Base-by-base conservation (phyloP, 2,329 filamentous ascomycete species). In the Xylariaceae sp. region DNA sequence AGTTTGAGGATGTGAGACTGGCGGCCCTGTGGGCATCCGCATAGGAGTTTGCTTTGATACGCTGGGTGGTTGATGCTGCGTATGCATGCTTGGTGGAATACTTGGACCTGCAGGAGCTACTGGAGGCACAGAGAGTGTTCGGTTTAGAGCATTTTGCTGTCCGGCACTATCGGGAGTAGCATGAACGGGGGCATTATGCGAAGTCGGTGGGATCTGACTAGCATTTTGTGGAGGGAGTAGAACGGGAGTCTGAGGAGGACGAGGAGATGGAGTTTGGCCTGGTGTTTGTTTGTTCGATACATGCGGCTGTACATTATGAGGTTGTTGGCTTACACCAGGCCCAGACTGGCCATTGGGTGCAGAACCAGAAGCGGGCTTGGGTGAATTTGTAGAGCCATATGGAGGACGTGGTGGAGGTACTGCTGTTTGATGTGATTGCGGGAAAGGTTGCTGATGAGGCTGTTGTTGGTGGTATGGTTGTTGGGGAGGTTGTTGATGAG, bases 71-170 rank as follows among this genome's bases (percentile, higher is more conserved):
- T 54, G 61, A 51, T 57, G 57, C 12, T 57, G 61, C 18, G 52
- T 12, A 44, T 57, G 59, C 33, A 53, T 38, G 19, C 48, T 50
- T 17, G 55, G 44, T 11, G 55, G 53, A 33, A 52, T n/a, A 41
- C 41, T 58, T 27, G 60, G 63, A 59, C 45, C 48, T 67, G 38
- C 58, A 65, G 42, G 67, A 56, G 48, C 49, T 48, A 32, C 41
- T 57, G 42, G 61, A 57, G 39, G 47, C 49, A 33, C 51, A 68
- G 46, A 55, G 43, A 59, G 45, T 58, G 62, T 45, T 44, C 62
- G 38, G 63, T 72, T 57, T 65, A 68, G 41, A 64, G 71, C 56
- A n/a, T 45, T 42, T 35, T 57, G 59, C 43, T 64, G 63, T 30
- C 62, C 60, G 33, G 56, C 53, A 15, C 61, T 62, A 52, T 67